phyloP scores from a whole-genome alignment of 345 rosid species.

The Dipteronia dyeriana region DNA sequence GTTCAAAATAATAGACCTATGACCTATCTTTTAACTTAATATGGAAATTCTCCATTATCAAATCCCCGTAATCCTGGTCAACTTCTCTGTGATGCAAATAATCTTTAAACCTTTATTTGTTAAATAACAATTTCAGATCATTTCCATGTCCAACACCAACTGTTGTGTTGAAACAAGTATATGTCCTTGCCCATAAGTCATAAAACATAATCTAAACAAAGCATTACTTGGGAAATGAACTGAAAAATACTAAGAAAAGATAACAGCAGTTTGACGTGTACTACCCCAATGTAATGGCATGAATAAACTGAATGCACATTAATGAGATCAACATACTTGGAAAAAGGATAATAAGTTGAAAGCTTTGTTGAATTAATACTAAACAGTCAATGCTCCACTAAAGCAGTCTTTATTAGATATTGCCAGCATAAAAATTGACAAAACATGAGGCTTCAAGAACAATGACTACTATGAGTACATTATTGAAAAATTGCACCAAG shows the following conservation, averaged over 20 bases:
- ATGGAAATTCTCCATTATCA: not conserved
- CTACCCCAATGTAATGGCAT: not conserved
- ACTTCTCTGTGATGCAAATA: not conserved
- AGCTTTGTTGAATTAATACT: not conserved
- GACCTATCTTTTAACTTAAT: not conserved
- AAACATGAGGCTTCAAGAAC: not conserved
- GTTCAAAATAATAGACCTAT: not conserved
- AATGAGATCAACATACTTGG: not conserved
- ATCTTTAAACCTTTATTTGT: not conserved
- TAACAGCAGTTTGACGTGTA: not conserved
- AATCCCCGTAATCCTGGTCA: not conserved
- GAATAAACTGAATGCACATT: not conserved
- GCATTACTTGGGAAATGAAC: not conserved
- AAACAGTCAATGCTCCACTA: not conserved
- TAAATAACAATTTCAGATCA: not conserved
- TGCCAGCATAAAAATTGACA: not conserved
- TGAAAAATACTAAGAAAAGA: not conserved
- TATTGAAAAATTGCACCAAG: too few species aligned
- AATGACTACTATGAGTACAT: too few species aligned
- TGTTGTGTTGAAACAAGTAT: not conserved
- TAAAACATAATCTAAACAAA: not conserved
- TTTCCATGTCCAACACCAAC: not conserved
- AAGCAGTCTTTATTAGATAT: not conserved
- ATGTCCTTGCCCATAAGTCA: not conserved
- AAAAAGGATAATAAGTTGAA: not conserved